Percentiles rank a stretch among this genome's conserved stretches.
These are phyloP conservation scores for Penicillium lividum DNA, from an alignment of 495 filamentous ascomycete genomes.

Conservation along the genomic window DNA sequence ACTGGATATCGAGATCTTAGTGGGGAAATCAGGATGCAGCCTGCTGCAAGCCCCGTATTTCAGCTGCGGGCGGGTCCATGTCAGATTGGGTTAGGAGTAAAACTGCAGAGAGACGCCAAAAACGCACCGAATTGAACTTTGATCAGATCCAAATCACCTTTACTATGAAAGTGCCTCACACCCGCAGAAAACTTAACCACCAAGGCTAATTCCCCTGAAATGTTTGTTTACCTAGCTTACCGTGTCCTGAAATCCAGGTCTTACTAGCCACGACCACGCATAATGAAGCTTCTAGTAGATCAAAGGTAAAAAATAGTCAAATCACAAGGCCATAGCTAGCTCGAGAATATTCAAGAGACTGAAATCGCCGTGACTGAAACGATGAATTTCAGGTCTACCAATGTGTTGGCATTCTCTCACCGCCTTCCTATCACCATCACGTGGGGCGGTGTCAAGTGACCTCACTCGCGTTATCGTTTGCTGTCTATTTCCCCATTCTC, in stretches of 20 bases:
- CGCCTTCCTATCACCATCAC: constrained; percentile 25
- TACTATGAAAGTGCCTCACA: background rate
- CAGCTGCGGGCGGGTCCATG: background rate
- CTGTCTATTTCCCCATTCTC: constrained; percentile 4
- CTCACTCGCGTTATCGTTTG: constrained; percentile 18
- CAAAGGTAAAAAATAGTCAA: background rate
- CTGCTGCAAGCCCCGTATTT: background rate
- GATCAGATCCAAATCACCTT: background rate
- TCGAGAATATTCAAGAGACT: background rate
- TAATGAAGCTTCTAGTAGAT: background rate
- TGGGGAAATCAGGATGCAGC: background rate
- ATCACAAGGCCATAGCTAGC: background rate
- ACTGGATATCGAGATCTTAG: constrained; percentile 2
- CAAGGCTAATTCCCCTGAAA: background rate
- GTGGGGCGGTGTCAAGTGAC: constrained; percentile 28
- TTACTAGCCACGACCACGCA: background rate
- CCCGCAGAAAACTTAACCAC: background rate
- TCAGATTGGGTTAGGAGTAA: background rate
- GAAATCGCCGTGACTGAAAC: background rate
- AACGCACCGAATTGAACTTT: background rate
- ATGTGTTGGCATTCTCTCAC: constrained; percentile 16
- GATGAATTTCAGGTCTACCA: background rate
- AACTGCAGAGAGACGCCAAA: background rate
- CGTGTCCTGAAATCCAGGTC: background rate
- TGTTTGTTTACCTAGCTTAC: background rate